Percentiles rank a stretch among this genome's conserved stretches.
phyloP scores from a whole-genome alignment of 2,329 filamentous ascomycete species.

The Diaporthe sp. region DNA sequence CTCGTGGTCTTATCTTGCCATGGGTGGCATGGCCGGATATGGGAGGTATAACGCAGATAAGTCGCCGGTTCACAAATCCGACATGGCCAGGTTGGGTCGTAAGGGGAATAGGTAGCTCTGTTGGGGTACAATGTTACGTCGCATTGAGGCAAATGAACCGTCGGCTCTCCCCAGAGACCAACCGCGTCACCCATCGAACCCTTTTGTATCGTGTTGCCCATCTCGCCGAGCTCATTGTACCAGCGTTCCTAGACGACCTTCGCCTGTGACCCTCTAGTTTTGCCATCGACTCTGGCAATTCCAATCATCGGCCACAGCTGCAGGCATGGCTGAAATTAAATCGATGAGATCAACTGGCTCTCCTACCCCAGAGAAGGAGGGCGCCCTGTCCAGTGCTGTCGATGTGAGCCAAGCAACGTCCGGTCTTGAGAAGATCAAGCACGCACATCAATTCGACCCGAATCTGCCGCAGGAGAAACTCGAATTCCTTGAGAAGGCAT shows the following conservation, averaged over 20 bases:
- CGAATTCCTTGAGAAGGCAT: slow-evolving; percentile 44
- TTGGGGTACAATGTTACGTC: slow-evolving; percentile 23
- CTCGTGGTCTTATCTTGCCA: slow-evolving; percentile 24
- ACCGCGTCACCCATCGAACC: not conserved
- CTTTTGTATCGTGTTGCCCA: not conserved
- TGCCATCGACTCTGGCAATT: not conserved
- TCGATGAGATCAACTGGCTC: not conserved
- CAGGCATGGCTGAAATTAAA: slow-evolving; percentile 9
- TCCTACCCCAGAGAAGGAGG: slow-evolving; percentile 20
- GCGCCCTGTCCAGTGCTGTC: not conserved
- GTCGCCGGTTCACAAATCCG: slow-evolving; percentile 5
- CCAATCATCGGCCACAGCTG: not conserved
- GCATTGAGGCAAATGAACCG: not conserved
- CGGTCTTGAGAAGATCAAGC: slow-evolving; percentile 44
- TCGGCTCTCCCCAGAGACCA: not conserved
- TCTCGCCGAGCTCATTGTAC: not conserved
- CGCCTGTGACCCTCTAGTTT: not conserved
- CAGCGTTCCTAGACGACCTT: not conserved
- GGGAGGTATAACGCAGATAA: slow-evolving; percentile 25
- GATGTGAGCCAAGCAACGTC: slow-evolving; percentile 29
- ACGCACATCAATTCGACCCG: slow-evolving; percentile 48
- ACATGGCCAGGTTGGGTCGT: not conserved
- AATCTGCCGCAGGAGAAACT: slow-evolving; percentile 47
- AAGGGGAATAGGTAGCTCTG: not conserved
- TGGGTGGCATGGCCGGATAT: slow-evolving; percentile 10